Evolutionary conservation across 164 flowering plant species (phyloP).

Genomic region (Aristolochia contorta): DNA sequence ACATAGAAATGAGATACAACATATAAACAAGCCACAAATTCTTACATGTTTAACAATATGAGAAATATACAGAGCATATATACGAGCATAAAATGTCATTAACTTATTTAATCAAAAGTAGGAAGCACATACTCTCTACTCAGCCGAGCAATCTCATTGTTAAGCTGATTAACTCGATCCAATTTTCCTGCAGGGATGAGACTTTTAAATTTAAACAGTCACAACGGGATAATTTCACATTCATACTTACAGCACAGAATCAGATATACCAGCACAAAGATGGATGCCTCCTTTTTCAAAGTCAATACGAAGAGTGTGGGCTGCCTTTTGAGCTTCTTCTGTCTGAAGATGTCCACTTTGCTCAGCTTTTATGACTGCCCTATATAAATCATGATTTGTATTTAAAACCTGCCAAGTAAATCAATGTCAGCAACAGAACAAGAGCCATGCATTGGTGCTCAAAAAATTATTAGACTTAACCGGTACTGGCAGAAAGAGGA

Average conservation of each 20-base stretch:
- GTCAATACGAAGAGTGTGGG: constrained; percentile 65
- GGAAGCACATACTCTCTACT: constrained; percentile 59
- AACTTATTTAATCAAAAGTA: not conserved
- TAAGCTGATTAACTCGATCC: constrained; percentile 64
- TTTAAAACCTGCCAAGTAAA: constrained; percentile 54
- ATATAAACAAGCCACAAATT: not conserved
- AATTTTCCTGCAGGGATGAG: constrained; percentile 48
- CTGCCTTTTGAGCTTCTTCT: constrained; percentile 74
- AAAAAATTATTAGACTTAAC: no score
- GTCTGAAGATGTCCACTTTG: constrained; percentile 36
- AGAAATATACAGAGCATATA: not conserved
- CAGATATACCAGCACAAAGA: constrained; percentile 47
- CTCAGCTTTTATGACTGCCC: constrained; percentile 76
- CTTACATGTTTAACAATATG: not conserved
- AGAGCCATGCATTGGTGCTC: no score
- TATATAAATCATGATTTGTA: constrained; percentile 69
- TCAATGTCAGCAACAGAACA: not conserved
- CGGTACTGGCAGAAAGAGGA: no score
- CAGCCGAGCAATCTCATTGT: constrained; percentile 49
- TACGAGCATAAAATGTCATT: not conserved
- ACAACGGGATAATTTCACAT: no score
- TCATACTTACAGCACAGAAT: not conserved
- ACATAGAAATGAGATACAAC: not conserved
- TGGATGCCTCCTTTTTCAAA: constrained; percentile 99
- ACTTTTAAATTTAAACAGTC: not conserved